Base-by-base conservation (phyloP, 495 filamentous ascomycete genomes). In the Neurospora sublineolata region DNA sequence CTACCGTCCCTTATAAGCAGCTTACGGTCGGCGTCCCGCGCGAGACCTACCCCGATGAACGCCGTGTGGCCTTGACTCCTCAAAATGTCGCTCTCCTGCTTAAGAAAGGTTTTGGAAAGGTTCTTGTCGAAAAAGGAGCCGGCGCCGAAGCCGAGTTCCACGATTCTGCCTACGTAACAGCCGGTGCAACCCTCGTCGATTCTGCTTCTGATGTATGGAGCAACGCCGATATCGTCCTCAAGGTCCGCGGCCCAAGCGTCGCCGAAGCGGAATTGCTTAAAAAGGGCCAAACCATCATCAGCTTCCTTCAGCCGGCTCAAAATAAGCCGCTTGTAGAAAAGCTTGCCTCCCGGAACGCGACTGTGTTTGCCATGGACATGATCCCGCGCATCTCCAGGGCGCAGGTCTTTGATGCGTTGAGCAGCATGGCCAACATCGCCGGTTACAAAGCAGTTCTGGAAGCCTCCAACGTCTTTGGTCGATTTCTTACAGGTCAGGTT, bases 361-460 rank as follows among this genome's bases (percentile, higher is more conserved):
- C 89, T 9, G 78, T 86, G 4, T 93, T 94, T 76, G 92, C 92
- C 38, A 94, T 94, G 91, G 92, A 94, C 76, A 88, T 92, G 85
- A 89, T 94, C 69, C 92, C 91, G 0, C 87, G 92, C 38, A 93
- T 94, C 74, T 94, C 92, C 0, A 85, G 91, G n/a, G 91, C 91
- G 1, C 91, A 93, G 75, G 86, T 88, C 9, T 94, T 93, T 76
- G 92, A 94, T 80, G 92, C 91, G 14, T 82, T 93, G 73, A 91
- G 89, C 77, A 93, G 90, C 11, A 94, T 94, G 92, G 91, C 92
- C 71, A 94, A 94, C 73, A 94, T 93, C 79, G 91, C 92, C 23
- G 92, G 92, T 5, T 94, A 94, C 80, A 94, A 93, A 78, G 92
- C 91, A 20, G 90, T 94, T 1, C 80, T 94, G 68, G 91, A 94